Evolutionary conservation across 2,329 filamentous ascomycete species (phyloP).

Genomic region (Epichloe elymi): DNA sequence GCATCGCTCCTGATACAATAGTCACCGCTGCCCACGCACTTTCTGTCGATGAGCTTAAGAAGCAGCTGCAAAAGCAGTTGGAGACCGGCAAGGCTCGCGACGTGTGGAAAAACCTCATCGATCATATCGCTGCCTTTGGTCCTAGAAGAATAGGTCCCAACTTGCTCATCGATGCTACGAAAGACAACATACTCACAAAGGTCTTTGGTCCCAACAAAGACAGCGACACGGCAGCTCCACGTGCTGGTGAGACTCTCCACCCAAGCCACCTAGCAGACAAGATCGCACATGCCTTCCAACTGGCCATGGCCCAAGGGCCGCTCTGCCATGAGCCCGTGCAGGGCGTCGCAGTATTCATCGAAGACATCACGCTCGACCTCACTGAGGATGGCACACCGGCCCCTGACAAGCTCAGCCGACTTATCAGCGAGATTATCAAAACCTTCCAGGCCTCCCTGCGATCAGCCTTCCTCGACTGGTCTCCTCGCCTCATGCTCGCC

Average conservation of each 20-base stretch:
- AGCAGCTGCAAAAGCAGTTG: slow-evolving; percentile 55
- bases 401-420: slow-evolving; percentile 56
- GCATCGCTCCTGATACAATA: slow-evolving; percentile 41
- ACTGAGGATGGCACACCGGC: slow-evolving; percentile 41
- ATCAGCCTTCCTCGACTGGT: slow-evolving; percentile 88
- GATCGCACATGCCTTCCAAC: slow-evolving; percentile 85
- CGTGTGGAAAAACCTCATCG: slow-evolving; percentile 58
- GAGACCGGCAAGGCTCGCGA: slow-evolving; percentile 62
- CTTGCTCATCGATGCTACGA: slow-evolving; percentile 72
- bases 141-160: slow-evolving; percentile 79
- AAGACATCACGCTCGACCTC: slow-evolving; percentile 55
- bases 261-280: slow-evolving; percentile 74
- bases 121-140: slow-evolving; percentile 82
- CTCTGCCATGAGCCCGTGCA: slow-evolving; percentile 89
- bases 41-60: slow-evolving; percentile 63
- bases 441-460: slow-evolving; percentile 74
- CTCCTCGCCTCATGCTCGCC: slow-evolving; percentile 81
- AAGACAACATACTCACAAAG: slow-evolving; percentile 56
- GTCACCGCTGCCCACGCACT: slow-evolving; percentile 48
- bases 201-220: slow-evolving; percentile 40
- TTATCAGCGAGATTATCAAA: slow-evolving; percentile 90
- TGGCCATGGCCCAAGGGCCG: slow-evolving; percentile 77
- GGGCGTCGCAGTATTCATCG: slow-evolving; percentile 81
- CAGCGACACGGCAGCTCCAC: slow-evolving; percentile 20
- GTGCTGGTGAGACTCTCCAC: slow-evolving; percentile 36